Conservation (phyloP, 1,284 basidiomycete species). For the Rhodotorula sp. region DNA sequence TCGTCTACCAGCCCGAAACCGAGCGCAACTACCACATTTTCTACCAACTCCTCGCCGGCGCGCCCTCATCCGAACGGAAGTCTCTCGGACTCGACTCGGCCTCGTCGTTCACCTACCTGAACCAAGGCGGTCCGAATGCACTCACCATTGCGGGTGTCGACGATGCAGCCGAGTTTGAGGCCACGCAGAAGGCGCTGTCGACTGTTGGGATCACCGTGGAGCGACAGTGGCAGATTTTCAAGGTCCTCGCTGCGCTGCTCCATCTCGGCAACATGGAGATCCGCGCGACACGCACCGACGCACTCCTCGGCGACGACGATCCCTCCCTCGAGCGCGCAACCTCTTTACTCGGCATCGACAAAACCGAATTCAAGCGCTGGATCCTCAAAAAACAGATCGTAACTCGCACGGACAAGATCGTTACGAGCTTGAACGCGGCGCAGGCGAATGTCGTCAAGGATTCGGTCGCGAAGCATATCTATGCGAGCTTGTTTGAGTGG, state of each 20-base stretch:
- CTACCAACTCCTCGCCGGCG: conserved; percentile 97
- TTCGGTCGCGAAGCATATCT: conserved; percentile 97
- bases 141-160: conserved; percentile 82
- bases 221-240: conserved; percentile 97
- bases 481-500: conserved; percentile 99
- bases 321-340: conserved; percentile 76
- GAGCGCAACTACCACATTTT: conserved; percentile 99
- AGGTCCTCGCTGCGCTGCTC: conserved; percentile 84
- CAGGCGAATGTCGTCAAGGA: conserved; percentile 96
- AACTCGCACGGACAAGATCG: conserved; percentile 92
- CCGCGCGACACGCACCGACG: conserved; percentile 74
- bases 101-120: conserved; percentile 83
- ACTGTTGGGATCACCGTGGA: conserved; percentile 97
- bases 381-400: conserved; percentile 96
- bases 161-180: conserved; percentile 89
- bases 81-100: conserved; percentile 88
- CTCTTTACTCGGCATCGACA: conserved; percentile 82
- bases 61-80: conserved; percentile 90
- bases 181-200: conserved; percentile 89
- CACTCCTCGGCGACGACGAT: conserved; percentile 80
- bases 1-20: conserved; percentile 94
- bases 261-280: conserved; percentile 97
- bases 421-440: conserved; percentile 76
- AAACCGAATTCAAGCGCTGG: conserved; percentile 98
- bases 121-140: conserved; percentile 87